phyloP scores from a whole-genome alignment of 129 eudicot genomes.

The Scalesia atractyloides region DNA sequence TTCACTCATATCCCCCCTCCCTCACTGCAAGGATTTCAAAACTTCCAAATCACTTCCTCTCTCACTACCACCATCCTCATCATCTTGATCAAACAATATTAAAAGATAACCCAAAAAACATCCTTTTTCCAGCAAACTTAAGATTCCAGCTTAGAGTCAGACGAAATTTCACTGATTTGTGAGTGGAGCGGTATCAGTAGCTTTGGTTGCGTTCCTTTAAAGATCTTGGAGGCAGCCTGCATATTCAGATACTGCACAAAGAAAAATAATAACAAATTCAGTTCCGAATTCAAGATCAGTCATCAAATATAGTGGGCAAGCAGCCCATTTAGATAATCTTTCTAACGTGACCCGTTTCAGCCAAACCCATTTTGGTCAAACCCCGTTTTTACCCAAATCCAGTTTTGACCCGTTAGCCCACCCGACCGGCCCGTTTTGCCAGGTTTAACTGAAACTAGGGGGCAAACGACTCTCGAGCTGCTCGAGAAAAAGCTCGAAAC shows the following conservation, averaged over 20 bases:
- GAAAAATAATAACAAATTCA: background rate
- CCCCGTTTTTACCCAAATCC: background rate
- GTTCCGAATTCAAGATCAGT: conserved; percentile 13
- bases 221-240: conserved; percentile 47
- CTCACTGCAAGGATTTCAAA: conserved; percentile 39
- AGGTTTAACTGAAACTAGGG: background rate
- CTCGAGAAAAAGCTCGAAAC: too few relatives aligned
- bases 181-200: conserved; percentile 36
- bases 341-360: background rate
- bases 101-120: conserved; percentile 33
- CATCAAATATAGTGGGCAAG: background rate
- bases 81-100: conserved; percentile 33
- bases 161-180: conserved; percentile 50
- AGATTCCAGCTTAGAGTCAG: conserved; percentile 63
- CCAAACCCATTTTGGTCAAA: background rate
- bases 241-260: conserved; percentile 59
- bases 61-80: conserved; percentile 35
- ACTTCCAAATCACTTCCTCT: conserved; percentile 32
- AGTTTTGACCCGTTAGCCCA: background rate
- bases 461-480: too few relatives aligned
- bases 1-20: conserved; percentile 43
- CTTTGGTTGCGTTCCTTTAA: conserved; percentile 43
- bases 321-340: background rate
- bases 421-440: background rate
- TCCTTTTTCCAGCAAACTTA: conserved; percentile 39